Base-by-base conservation (phyloP, 1,284 basidiomycete species). In the Xerocomus nothofagi region DNA sequence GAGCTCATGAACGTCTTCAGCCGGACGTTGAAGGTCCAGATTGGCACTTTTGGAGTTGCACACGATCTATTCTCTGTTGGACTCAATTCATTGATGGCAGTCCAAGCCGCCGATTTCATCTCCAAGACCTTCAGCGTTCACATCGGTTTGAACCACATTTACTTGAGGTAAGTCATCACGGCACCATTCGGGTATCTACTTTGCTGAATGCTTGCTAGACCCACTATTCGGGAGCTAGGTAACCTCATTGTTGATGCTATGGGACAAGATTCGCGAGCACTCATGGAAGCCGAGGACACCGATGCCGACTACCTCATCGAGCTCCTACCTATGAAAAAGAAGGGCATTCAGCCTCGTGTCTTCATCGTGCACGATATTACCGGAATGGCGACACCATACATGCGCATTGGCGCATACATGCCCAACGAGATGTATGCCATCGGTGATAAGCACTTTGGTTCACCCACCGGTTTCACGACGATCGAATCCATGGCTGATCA, bases 341-440 rank as follows among this genome's bases (percentile, higher is more conserved):
- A 67, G 54, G 63, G 63, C 11, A 51, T 53, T n/a, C 57, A 36
- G 2, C 63, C 65, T 29, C 59, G 56, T 15, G 2, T 65, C 38
- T 65, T 67, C 45, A 41, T 65, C 44, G 61, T 65, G 21, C 63
- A 65, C 53, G 65, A 65, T 38, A 57, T 67, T 49, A 67, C 63
- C 5, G 63, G 63, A 37, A 67, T 65, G 61, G 63, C 57, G 9
- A 65, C 63, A 3, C 63, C 63, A 1, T 67, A 58, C 51, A 65
- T 67, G 63, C 57, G 63, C 12, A 63, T 65, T 20, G 65, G 63
- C 12, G 61, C 61, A 23, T 67, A 60, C 47, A 67, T 65, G 63
- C 63, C 63, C 0, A 65, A 54, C 39, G 65, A 67, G 57, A 65
- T 67, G 61, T 65, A 66, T 29, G 63, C 63, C 6, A 65, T 65